These are phyloP conservation scores for Triticum urartu DNA, from an alignment of 176 grass and related monocot genomes.

Conservation along the genomic window DNA sequence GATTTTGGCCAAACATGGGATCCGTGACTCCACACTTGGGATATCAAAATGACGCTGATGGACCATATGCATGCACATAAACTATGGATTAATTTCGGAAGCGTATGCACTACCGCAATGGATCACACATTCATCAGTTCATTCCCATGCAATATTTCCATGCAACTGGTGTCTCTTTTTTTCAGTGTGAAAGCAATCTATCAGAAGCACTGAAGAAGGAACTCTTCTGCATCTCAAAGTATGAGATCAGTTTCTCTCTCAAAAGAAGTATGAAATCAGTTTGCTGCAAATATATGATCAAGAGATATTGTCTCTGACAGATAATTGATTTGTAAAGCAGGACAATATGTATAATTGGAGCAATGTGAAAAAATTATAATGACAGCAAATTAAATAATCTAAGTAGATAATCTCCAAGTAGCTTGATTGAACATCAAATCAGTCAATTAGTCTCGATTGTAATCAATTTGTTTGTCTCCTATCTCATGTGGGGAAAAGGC, in stretches of 20 bases:
- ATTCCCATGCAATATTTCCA: slow-evolving; percentile 1
- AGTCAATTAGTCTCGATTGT: neutral
- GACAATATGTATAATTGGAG: neutral
- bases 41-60: neutral
- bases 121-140: neutral
- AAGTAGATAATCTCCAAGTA: neutral
- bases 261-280: too few species aligned
- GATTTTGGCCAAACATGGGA: slow-evolving; percentile 25
- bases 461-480: neutral
- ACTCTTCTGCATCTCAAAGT: too few species aligned
- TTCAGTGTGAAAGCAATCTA: too few species aligned
- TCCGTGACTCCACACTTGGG: slow-evolving; percentile 39
- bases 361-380: neutral
- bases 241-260: too few species aligned
- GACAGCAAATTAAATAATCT: neutral
- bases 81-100: neutral
- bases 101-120: neutral
- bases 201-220: too few species aligned
- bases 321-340: neutral
- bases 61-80: slow-evolving; percentile 36
- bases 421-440: neutral
- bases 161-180: neutral
- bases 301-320: neutral
- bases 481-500: neutral
- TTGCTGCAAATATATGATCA: neutral